Evolutionary conservation across 1,139 yeast species (phyloP), one percentile per base, ranked within the genome.

Genomic region (Kurtzmaniella quercitrusa): DNA sequence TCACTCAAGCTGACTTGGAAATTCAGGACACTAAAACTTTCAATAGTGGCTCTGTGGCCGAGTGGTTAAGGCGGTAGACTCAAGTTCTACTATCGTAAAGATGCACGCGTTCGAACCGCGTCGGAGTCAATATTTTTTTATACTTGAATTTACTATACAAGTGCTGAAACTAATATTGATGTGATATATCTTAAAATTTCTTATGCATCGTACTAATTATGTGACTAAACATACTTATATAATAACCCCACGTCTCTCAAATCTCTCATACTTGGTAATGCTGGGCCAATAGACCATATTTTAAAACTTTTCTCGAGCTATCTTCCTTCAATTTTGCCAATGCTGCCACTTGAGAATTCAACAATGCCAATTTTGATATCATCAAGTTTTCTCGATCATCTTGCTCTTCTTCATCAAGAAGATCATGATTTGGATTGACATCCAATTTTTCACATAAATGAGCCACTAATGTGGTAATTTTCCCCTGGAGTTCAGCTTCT

Each of bases 11-110:
- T 11, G n/a, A 5, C n/a, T 27, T 11, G 31, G 14, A 27, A 11
- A 12, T 27, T n/a, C 14, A 23, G 25, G 9, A 8, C 25, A 8
- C 25, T 12, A 11, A 10, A 11, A 11, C 14, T 7, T 4, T 25
- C 25, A 25, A 29, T 43, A 45, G 25, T 19, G 63, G 63, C 59
- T 56, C 58, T 55, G 50, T 58, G 63, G 63, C 62, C 63, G 63
- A 58, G 63, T 57, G 64, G 64, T 59, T 59, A 59, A 59, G 64
- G 63, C 64, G 64, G 61, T 55, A 59, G 63, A 59, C 63, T 59
- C 63, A 59, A 59, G 63, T 59, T 59, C 63, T 59, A 55, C 56
- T 59, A 59, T 59, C 63, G 63, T 58, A 58, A 59, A 51, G 55
- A 51, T 51, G 55, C 56, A 47, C 50, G 56, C 52, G 54, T 51